phyloP scores from a whole-genome alignment of 2,329 filamentous ascomycete species.

The Ciborinia camelliae region DNA sequence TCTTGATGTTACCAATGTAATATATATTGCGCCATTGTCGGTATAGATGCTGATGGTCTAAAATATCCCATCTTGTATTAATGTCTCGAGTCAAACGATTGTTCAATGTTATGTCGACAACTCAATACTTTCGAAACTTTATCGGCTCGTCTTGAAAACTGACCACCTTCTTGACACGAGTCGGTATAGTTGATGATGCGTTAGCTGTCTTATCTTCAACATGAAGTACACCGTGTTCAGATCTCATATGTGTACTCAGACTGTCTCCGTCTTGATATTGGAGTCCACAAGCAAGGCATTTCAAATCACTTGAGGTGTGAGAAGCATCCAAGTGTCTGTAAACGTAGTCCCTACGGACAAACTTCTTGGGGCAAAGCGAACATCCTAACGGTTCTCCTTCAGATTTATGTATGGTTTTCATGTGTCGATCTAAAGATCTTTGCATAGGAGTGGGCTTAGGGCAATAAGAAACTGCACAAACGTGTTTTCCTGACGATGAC shows the following conservation, averaged over 20 bases:
- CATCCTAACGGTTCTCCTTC: neutral
- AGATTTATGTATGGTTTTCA: neutral
- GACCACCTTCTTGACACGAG: neutral
- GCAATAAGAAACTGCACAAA: neutral
- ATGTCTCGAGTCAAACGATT: neutral
- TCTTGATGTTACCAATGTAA: neutral
- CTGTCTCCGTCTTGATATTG: neutral
- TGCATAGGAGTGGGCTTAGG: too few species aligned
- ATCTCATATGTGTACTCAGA: neutral
- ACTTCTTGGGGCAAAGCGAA: neutral
- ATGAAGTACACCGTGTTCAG: neutral
- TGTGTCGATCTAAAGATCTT: neutral
- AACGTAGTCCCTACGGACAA: neutral
- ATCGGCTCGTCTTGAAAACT: neutral
- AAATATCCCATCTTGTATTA: neutral
- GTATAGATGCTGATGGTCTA: neutral
- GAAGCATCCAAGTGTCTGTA: neutral
- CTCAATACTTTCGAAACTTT: neutral
- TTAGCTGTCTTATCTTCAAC: neutral
- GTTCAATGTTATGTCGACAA: neutral
- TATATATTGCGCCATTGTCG: neutral
- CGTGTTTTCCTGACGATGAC: neutral
- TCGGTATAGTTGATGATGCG: neutral
- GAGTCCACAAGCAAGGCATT: neutral
- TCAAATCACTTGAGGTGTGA: neutral